Percentiles rank a stretch among this genome's conserved stretches.
Evolutionary conservation across 108 stramenopile species (phyloP).

Genomic region (Nitzschia putrida): DNA sequence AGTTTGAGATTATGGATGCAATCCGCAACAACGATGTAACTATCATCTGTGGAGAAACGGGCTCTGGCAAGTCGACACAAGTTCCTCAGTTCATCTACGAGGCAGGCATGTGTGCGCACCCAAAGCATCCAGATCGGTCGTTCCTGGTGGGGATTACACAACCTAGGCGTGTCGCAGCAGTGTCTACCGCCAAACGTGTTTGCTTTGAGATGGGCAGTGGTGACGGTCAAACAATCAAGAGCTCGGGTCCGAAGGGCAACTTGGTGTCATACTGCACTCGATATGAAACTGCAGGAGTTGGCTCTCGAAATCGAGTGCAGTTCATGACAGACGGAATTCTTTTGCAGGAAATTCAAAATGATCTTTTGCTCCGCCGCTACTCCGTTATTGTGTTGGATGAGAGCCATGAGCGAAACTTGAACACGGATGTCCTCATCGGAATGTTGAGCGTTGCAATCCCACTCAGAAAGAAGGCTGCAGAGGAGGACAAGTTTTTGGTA

Average conservation of each 20-base stretch:
- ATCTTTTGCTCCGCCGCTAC: conserved; percentile 92
- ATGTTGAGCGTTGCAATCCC: conserved; percentile 85
- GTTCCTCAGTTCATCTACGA: conserved; percentile 97
- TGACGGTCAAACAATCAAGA: conserved; percentile 64
- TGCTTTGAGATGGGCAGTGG: conserved; percentile 92
- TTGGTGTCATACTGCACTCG: conserved; percentile 94
- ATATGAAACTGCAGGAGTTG: conserved; percentile 88
- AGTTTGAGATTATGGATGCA: conserved; percentile 97
- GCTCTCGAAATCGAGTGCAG: conserved; percentile 79
- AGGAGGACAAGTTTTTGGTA: conserved; percentile 59
- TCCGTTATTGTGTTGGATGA: conserved; percentile 85
- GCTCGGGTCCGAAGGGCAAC: conserved; percentile 53
- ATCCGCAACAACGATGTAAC: conserved; percentile 89
- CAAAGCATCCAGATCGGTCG: conserved; percentile 17
- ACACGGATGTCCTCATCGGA: conserved; percentile 97
- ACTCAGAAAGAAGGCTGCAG: conserved; percentile 72
- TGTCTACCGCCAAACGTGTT: conserved; percentile 95
- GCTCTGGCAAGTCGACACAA: conserved; percentile 83
- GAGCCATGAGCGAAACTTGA: conserved; percentile 91
- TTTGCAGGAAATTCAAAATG: conserved; percentile 88
- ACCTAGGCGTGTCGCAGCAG: conserved; percentile 95
- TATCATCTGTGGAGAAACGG: conserved; percentile 92
- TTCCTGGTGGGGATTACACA: conserved; percentile 87
- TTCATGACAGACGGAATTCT: conserved; percentile 99
- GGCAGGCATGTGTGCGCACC: conserved; percentile 73